Evolutionary conservation across 768 basidiomycete genomes (phyloP).

Genomic region (Suillus subaureus): DNA sequence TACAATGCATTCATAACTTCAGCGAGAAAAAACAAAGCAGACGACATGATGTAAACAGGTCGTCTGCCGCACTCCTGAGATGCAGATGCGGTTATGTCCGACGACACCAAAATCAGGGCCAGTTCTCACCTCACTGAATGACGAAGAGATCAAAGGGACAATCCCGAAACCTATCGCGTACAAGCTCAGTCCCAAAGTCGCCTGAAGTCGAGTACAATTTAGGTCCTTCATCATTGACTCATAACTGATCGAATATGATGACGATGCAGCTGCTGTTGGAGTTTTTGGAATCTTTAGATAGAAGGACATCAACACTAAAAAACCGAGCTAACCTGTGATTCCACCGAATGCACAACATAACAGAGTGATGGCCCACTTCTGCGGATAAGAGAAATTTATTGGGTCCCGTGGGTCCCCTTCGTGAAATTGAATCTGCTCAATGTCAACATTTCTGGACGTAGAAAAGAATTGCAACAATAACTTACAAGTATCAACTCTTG

Average conservation of each 20-base stretch:
- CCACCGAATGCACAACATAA: constrained; percentile 28
- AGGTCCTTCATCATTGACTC: constrained; percentile 52
- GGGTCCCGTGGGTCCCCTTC: constrained; percentile 42
- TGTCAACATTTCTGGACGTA: not conserved
- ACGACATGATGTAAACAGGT: constrained; percentile 59
- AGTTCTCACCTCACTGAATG: constrained; percentile 56
- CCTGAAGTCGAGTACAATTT: constrained; percentile 46
- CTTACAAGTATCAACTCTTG: not conserved
- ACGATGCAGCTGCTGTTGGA: constrained; percentile 46
- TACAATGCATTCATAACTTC: constrained; percentile 43
- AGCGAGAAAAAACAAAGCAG: constrained; percentile 50
- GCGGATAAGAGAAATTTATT: constrained; percentile 34
- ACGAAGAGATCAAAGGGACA: constrained; percentile 61
- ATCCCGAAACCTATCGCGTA: constrained; percentile 64
- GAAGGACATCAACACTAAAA: not conserved
- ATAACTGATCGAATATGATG: constrained; percentile 57
- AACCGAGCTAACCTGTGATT: constrained; percentile 19
- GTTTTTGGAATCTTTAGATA: constrained; percentile 1
- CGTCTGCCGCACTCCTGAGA: constrained; percentile 63
- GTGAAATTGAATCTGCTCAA: constrained; percentile 40
- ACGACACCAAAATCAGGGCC: not conserved
- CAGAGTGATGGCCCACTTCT: constrained; percentile 47
- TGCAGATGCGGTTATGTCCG: not conserved
- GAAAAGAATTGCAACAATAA: not conserved
- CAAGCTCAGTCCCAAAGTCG: constrained; percentile 49